Base-by-base conservation (phyloP, 2,329 filamentous ascomycete genomes). In the Trichothecium roseum region DNA sequence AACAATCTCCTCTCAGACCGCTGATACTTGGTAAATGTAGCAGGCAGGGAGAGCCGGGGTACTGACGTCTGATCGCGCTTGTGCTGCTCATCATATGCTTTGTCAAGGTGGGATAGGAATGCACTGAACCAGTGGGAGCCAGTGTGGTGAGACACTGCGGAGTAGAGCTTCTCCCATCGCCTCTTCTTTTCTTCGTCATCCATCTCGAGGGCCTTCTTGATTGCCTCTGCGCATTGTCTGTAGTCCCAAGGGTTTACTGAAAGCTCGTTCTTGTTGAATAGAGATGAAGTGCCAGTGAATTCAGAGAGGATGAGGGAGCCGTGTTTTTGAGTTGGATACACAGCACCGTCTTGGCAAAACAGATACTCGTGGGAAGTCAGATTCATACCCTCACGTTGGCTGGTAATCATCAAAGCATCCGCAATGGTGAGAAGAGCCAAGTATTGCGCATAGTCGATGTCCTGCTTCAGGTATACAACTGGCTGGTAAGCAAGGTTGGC, bases 161-260 rank as follows among this genome's bases (percentile, higher is more conserved):
- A 60, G 50, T 84, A 76, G 30, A 96, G 65, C 40, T 78, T 78
- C 18, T 66, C 66, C 81, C 88, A 96, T 10, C 87, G 75, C 12
- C 63, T 55, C 40, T 76, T 66, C 57, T 84, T 89, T 54, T 95
- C 84, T 3, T 76, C 72, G 3, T 76, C 69, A 3, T 60, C 64
- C 80, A 95, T 93, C 45, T 89, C 83, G 14, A 96, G 64, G 1
- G 88, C 87, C 36, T 72, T 68, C 55, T 83, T 80, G 59, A 96
- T 89, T 8, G 87, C 85, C 22, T 91, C 78, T 34, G 87, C 84
- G 48, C 85, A 93, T 53, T 86, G 78, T 26, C 81, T 75, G 56
- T 94, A 94, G 54, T 95, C 85, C 89, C 89, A 96, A 0, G 89
- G 89, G 53, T 96, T 96, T 49, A 96, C 82, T 0, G 84, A 74